Base-by-base conservation (phyloP, 2,329 filamentous ascomycete species). In the Fusarium oxysporum region DNA sequence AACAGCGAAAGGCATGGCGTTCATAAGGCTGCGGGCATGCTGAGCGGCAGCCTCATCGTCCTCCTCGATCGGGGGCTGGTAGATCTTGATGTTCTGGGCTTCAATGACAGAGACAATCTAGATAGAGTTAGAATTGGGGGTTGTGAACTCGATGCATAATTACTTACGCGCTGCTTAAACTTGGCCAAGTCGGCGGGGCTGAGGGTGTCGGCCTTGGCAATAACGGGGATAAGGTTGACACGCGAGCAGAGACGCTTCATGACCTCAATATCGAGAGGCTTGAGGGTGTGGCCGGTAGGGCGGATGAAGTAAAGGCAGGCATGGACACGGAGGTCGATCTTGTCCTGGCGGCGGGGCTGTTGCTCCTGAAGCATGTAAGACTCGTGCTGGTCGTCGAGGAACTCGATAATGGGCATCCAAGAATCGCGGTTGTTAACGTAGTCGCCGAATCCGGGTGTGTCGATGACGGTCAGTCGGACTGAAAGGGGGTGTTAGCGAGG, bases 331-430 rank as follows among this genome's bases (percentile, higher is more conserved):
- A 99, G 93, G 83, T 99, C 96, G 80, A 99, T 99, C 91, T 98
- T 99, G 89, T 99, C 96, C 81, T 93, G 92, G 81, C 96, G 95
- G 85, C 94, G 94, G 78, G 97, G 96, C 87, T 99, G 96, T 86
- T 99, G 96, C 91, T 99, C 96, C 89, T 99, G 96, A 82, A 99
- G 90, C 96, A 99, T 99, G 86, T 99, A 99, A 41, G 96, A 99
- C 89, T 99, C 96, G 85, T 99, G 97, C 90, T 99, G 96, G 86
- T 99, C 96, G 86, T 99, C 96, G 80, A 99, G 90, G 88, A 99
- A 99, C 86, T 99, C 96, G 85, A 99, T 98, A 82, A 99, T 98
- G 83, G 96, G 96, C 90, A 97, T 97, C 96, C 96, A 99, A 73
- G 96, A 98, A 85, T 99, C 96, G 82, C 96, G 93, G 91, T 99